Percentiles rank a stretch among this genome's conserved stretches.
These are phyloP conservation scores for Globisporangium echinulatum DNA, from an alignment of 352 stramenopile genomes.

Conservation along the genomic window DNA sequence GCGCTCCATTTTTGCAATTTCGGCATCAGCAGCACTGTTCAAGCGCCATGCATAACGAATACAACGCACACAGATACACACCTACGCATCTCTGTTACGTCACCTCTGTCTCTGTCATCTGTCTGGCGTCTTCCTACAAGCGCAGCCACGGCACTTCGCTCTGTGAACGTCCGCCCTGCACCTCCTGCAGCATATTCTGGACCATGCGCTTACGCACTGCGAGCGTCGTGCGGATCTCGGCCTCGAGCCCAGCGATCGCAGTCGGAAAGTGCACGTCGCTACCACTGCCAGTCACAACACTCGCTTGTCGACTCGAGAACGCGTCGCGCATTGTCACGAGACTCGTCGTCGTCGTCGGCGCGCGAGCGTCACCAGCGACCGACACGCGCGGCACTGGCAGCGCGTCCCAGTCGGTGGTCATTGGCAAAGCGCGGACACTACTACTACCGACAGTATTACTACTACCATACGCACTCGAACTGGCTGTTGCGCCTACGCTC, in stretches of 20 bases:
- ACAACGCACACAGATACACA: too few relatives aligned
- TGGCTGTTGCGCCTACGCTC: background rate
- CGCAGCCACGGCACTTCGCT: conserved; percentile 14
- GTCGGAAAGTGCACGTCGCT: conserved; percentile 20
- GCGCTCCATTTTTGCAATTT: too few relatives aligned
- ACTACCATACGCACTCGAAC: background rate
- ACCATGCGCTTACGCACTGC: conserved; percentile 19
- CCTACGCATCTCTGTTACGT: too few relatives aligned
- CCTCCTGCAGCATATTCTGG: conserved; percentile 21
- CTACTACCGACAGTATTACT: too few relatives aligned
- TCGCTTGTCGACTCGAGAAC: conserved; percentile 4
- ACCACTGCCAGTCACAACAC: background rate
- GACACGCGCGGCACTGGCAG: background rate
- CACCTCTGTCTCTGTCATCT: too few relatives aligned
- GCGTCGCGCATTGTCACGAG: conserved; percentile 15
- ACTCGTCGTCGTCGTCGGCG: conserved; percentile 9
- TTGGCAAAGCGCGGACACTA: too few relatives aligned
- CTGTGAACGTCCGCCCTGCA: conserved; percentile 18
- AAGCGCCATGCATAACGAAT: too few relatives aligned
- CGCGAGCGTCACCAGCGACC: background rate
- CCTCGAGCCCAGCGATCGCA: conserved; percentile 16
- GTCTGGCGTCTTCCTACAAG: conserved; percentile 1
- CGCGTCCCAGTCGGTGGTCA: background rate
- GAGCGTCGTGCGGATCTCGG: conserved; percentile 26
- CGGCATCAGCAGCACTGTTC: too few relatives aligned